Base-by-base conservation (phyloP, 306 rosid genomes). In the Phaseolus lunatus region DNA sequence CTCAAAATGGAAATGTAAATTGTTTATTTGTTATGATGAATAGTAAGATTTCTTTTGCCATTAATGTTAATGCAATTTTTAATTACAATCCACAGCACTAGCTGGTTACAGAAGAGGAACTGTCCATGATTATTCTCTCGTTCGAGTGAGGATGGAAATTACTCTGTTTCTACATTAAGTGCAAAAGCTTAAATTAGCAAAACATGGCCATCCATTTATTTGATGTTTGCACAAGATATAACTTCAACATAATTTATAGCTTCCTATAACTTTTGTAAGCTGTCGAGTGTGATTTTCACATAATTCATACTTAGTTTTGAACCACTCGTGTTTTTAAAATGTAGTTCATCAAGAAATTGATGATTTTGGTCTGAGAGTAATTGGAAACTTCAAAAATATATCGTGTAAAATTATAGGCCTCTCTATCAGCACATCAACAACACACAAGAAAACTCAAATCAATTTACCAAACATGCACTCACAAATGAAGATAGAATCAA, bases 1-100 rank as follows among this genome's bases (percentile, higher is more conserved):
- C 49, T 57, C 47, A 45, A 73, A 56, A 73, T 80, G 54, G 27
- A 44, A 58, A 66, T 44, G 52, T 59, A 65, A 66, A 15, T 65
- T 15, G 44, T 54, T 73, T 11, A 44, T 43, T 66, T 43, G 43
- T 65, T 31, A 31, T 48, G 43, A 50, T 27, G 1, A 72, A 19
- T 22, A 54, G 52, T 67, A 33, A 74, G 26, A 44, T 73, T 54
- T 62, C 33, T 54, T 52, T 65, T 53, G 50, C 61, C 35, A 50
- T 37, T 50, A 39, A 47, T 78, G 56, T 24, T 27, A 68, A 41
- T 13, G 48, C 59, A 50, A 23, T 50, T 65, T 76, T 7, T 10
- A 26, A 29, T 0, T 45, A 61, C 20, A 41, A 73, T 73, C 43
- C 59, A 59, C 7, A 14, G 61, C 29, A 43, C 5, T 45, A 45